A percentile compares a stretch with the other conserved stretches of the same genome.
These are phyloP conservation scores for Xylaria sp. DNA, from an alignment of 2,329 filamentous ascomycete genomes.

Conservation along the genomic window DNA sequence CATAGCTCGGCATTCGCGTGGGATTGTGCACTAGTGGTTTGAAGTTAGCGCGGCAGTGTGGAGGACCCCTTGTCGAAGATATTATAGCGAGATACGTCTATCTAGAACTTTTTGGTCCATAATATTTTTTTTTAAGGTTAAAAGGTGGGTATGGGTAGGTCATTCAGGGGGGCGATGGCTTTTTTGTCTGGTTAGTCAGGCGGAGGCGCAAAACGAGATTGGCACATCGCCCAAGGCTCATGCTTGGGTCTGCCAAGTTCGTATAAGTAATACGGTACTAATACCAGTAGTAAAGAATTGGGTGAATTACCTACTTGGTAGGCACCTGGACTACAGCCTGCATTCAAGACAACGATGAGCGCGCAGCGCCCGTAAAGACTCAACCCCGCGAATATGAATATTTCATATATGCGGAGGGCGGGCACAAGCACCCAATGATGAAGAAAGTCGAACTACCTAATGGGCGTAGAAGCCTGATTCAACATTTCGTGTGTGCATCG, in stretches of 20 bases:
- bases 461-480: no score
- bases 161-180: not conserved
- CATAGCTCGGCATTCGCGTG: not conserved
- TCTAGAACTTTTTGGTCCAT: not conserved
- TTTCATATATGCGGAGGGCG: not conserved
- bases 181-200: not conserved
- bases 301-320: no score
- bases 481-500: not conserved
- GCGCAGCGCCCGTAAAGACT: no score
- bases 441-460: no score
- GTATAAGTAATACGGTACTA: not conserved
- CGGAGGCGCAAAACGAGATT: not conserved
- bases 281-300: no score
- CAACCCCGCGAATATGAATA: no score
- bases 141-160: conserved; percentile 19
- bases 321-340: no score
- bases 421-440: no score
- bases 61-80: not conserved
- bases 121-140: conserved; percentile 32
- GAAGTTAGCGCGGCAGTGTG: not conserved
- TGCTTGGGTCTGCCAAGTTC: conserved; percentile 11
- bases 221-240: conserved; percentile 8
- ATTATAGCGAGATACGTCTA: no score
- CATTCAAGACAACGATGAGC: no score
- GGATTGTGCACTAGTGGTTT: not conserved